phyloP scores from a whole-genome alignment of 148 eudicot genomes.

The Talinum fruticosum region DNA sequence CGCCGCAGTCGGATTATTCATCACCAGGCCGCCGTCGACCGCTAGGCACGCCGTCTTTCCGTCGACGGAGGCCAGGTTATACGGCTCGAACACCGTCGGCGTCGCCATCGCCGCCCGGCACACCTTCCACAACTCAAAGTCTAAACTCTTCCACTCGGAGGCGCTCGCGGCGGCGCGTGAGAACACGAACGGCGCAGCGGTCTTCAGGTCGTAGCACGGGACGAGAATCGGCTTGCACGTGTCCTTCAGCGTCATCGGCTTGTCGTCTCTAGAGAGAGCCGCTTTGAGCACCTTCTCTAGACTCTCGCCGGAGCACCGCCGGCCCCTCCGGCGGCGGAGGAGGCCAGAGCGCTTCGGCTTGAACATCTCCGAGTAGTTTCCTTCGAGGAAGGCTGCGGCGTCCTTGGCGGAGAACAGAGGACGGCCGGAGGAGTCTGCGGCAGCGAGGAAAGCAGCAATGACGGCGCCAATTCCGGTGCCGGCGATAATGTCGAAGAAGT shows the following conservation, averaged over 20 bases:
- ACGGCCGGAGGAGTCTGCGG: slow-evolving; percentile 51
- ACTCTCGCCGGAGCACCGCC: slow-evolving; percentile 49
- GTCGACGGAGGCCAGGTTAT: slow-evolving; percentile 41
- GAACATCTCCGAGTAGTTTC: slow-evolving; percentile 35
- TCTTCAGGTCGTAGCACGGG: slow-evolving; percentile 61
- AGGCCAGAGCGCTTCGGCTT: slow-evolving; percentile 32
- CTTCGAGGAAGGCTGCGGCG: slow-evolving; percentile 41
- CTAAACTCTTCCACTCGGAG: slow-evolving; percentile 40
- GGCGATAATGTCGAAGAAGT: slow-evolving; percentile 64
- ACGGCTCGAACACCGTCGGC: slow-evolving; percentile 57
- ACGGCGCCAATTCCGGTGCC: slow-evolving; percentile 80
- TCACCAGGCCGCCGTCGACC: slow-evolving; percentile 65
- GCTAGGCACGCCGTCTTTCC: slow-evolving; percentile 49
- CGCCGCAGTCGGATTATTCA: slow-evolving; percentile 73
- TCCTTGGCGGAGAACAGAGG: slow-evolving; percentile 60
- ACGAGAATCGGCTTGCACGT: slow-evolving; percentile 68
- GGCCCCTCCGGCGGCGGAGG: slow-evolving; percentile 29
- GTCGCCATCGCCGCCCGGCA: slow-evolving; percentile 62
- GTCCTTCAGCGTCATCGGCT: slow-evolving; percentile 63
- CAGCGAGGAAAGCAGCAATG: slow-evolving; percentile 54
- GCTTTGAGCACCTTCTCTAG: slow-evolving; percentile 43
- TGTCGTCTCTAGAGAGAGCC: slow-evolving; percentile 33
- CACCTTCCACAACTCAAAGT: slow-evolving; percentile 72
- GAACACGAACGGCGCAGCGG: slow-evolving; percentile 76
- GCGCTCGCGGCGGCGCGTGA: slow-evolving; percentile 80